phyloP scores from a whole-genome alignment of 169 alveolate genomes.

The Cryptosporidium viatorum region DNA sequence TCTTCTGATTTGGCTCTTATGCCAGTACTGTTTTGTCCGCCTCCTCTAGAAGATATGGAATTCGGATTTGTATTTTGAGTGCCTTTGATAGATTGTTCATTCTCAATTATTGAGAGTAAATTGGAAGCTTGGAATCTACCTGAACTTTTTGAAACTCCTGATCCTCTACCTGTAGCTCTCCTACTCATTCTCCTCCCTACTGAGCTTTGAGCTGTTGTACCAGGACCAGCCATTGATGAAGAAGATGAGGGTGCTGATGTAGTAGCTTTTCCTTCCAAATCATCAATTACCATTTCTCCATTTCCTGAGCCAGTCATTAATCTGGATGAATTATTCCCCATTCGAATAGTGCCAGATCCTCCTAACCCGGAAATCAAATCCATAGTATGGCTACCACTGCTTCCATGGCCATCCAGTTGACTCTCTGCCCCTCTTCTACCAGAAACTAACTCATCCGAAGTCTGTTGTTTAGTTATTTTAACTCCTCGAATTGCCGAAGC shows the following conservation, averaged over 20 bases:
- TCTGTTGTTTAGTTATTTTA: slow-evolving; percentile 17
- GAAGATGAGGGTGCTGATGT: not conserved
- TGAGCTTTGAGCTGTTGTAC: not conserved
- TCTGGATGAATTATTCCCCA: not conserved
- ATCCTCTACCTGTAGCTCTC: slow-evolving; percentile 11
- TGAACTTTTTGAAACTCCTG: slow-evolving; percentile 20
- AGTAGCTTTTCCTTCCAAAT: not conserved
- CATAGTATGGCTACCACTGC: not conserved
- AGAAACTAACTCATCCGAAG: not conserved
- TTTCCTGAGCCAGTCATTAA: not conserved
- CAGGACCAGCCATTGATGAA: not conserved
- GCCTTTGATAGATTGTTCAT: not conserved
- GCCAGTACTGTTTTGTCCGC: not conserved
- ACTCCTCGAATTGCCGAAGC: slow-evolving; percentile 73
- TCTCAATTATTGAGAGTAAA: slow-evolving; percentile 34
- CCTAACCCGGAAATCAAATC: slow-evolving; percentile 1
- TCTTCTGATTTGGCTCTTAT: not conserved
- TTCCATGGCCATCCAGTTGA: not conserved
- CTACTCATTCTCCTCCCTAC: slow-evolving; percentile 8
- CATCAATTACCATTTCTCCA: not conserved
- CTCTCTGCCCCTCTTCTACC: not conserved
- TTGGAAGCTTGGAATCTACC: slow-evolving; percentile 17
- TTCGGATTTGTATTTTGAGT: not conserved
- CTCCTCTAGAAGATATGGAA: not conserved
- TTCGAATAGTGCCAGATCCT: not conserved